Base-by-base conservation (phyloP, 2,329 filamentous ascomycete genomes). In the Aspergillus chevalieri region DNA sequence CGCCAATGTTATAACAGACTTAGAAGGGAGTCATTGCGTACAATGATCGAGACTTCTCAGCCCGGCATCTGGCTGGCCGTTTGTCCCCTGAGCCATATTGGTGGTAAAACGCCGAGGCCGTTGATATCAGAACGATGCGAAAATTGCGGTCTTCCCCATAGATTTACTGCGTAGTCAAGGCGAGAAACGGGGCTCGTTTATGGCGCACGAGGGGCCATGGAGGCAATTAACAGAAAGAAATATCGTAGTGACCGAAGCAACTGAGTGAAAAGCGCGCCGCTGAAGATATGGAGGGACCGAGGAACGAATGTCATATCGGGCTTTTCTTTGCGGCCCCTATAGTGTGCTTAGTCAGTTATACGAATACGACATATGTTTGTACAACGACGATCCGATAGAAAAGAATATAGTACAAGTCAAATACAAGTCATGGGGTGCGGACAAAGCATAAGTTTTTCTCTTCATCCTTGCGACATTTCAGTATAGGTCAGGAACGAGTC, bases 11-110 rank as follows among this genome's bases (percentile, higher is more conserved):
- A 52, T 61, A 51, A 64, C 50, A 46, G 38, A 45, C 47, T n/a
- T 30, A 17, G 19, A 38, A 22, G 12, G 12, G 12, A 28, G 28
- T 43, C 33, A 30, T 42, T 24, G 58, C 71, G 46, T 68, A 77
- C 87, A 91, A 67, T 91, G 87, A 73, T 94, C 82, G 50, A 90
- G 74, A 66, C 86, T 89, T 68, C 82, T 83, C 66, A 95, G 74
- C 45, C 91, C 91, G 47, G 91, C 91, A 57, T 75, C 71, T 43
- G 68, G 66, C 55, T 68, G 67, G 44, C 64, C 62, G 48, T 67
- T 69, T 47, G 55, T 57, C 48, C 60, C 64, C 57, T 69, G 66
- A 53, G 60, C 64, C 72, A 74, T 74, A 49, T 44, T 64, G 64
- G 22, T 45, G 36, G 46, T 42, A 30, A 30, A 30, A 30, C 30